Base-by-base conservation (phyloP, 2,329 filamentous ascomycete species). In the Fusarium sp. region DNA sequence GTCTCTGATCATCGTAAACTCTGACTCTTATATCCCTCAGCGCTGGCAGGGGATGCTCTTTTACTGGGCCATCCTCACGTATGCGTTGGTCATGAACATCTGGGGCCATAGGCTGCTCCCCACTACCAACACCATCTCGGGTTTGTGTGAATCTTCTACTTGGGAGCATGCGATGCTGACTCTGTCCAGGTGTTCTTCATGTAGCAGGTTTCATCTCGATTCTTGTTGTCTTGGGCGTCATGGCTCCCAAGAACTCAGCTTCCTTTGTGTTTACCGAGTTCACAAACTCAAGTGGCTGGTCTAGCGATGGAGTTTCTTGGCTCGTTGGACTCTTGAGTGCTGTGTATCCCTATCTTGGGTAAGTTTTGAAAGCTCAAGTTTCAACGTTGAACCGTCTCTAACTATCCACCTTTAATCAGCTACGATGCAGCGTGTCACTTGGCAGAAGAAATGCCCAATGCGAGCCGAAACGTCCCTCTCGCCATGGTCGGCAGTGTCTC, bases 31-130 rank as follows among this genome's bases (percentile, higher is more conserved):
- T 62, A 54, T 79, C 0, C 84, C 85, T 0, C 47, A 80, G n/a
- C 71, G 84, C 27, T 87, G 84, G 83, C 84, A 85, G 22, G 85
- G 85, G 0, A 84, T 87, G 80, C 70, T 88, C 0, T 83, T 88
- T 50, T 86, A 87, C 72, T 87, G 85, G 85, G 80, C 83, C 2
- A 72, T 86, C 0, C 68, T 86, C 7, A 32, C 79, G 0, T 86
- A 85, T 56, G 80, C 81, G 0, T 71, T 82, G 6, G 72, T 73
- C 0, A 65, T 86, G 33, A 87, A 87, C 25, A 83, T 87, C 8
- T 86, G 81, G 80, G 85, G 84, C 0, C 78, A 80, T 0, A 81
- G 72, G 27, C 60, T 82, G 1, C 73, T 86, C 4, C 84, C 85
- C 1, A 79, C 80, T 0, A 78, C 81, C 2, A 86, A 85, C 35